These are phyloP conservation scores for Orbilia oligospora DNA, from an alignment of 2,329 filamentous ascomycete species.

Conservation along the genomic window DNA sequence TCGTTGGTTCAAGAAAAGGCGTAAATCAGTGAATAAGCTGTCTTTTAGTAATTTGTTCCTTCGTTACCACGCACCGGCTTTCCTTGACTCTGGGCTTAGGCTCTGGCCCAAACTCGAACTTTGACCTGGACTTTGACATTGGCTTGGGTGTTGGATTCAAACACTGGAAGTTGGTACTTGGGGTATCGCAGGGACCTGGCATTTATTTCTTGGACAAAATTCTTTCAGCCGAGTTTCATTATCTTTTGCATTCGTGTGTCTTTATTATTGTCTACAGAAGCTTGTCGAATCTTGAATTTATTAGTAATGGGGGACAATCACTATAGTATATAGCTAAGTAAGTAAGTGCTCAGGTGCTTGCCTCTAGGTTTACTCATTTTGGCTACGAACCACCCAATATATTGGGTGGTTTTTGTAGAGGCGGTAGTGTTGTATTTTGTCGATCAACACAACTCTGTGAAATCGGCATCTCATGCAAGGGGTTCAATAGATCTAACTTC, in stretches of 20 bases:
- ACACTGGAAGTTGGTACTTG: neutral
- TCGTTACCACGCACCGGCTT: neutral
- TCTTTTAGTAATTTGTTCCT: slow-evolving; percentile 12
- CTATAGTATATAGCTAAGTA: neutral
- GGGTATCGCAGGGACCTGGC: neutral
- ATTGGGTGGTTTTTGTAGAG: neutral
- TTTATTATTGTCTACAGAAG: slow-evolving; percentile 19
- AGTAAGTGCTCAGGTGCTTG: no score
- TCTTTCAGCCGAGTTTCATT: slow-evolving; percentile 26
- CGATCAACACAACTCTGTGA: neutral
- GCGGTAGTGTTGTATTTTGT: slow-evolving; percentile 6
- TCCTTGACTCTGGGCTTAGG: slow-evolving; percentile 4
- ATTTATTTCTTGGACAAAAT: slow-evolving; percentile 28
- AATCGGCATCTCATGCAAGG: neutral
- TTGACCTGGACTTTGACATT: neutral
- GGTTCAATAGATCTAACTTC: no score
- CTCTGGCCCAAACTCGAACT: neutral
- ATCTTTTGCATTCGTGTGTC: slow-evolving; percentile 6
- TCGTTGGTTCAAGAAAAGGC: slow-evolving; percentile 59
- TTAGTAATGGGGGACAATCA: slow-evolving; percentile 28
- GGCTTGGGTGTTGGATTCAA: neutral
- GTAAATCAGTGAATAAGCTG: slow-evolving; percentile 55
- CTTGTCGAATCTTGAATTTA: slow-evolving; percentile 26
- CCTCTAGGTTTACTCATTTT: neutral
- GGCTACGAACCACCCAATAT: neutral